These are phyloP conservation scores for Paxillus rubicundulus DNA, from an alignment of 768 basidiomycete species.

Conservation along the genomic window DNA sequence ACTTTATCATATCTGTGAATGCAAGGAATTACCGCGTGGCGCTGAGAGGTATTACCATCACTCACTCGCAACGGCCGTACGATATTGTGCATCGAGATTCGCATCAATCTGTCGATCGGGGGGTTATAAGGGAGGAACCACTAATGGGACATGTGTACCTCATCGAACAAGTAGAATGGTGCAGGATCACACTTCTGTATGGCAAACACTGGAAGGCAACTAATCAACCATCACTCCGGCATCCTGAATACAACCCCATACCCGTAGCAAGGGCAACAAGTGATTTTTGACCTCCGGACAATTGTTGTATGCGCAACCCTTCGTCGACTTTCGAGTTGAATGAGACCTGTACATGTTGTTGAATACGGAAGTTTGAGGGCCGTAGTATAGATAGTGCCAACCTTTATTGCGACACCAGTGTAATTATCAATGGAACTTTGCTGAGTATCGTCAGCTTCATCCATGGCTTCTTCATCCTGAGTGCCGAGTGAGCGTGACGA, in stretches of 20 bases:
- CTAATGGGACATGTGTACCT: conserved; percentile 43
- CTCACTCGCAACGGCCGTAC: conserved; percentile 93
- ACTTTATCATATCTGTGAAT: conserved; percentile 75
- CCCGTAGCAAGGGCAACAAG: conserved; percentile 93
- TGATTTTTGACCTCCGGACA: conserved; percentile 97
- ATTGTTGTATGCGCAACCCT: conserved; percentile 91
- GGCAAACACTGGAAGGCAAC: conserved; percentile 74
- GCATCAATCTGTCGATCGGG: conserved; percentile 74
- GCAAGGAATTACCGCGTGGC: conserved; percentile 37
- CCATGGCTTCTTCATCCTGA: conserved; percentile 66
- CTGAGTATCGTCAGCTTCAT: conserved; percentile 71
- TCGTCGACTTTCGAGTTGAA: conserved; percentile 99
- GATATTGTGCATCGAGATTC: conserved; percentile 95
- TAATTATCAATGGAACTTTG: conserved; percentile 87
- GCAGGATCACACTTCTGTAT: conserved; percentile 99
- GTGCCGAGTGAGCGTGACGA: background rate
- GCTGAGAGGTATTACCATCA: background rate
- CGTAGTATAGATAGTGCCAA: conserved; percentile 23
- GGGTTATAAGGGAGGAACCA: background rate
- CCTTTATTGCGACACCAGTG: conserved; percentile 95
- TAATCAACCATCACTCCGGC: conserved; percentile 1
- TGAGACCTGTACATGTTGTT: conserved; percentile 63
- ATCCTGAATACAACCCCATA: conserved; percentile 27
- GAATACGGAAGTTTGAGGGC: background rate
- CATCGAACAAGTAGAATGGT: conserved; percentile 99